Evolutionary conservation across 345 rosid species (phyloP).

Genomic region (Citrus australasica): DNA sequence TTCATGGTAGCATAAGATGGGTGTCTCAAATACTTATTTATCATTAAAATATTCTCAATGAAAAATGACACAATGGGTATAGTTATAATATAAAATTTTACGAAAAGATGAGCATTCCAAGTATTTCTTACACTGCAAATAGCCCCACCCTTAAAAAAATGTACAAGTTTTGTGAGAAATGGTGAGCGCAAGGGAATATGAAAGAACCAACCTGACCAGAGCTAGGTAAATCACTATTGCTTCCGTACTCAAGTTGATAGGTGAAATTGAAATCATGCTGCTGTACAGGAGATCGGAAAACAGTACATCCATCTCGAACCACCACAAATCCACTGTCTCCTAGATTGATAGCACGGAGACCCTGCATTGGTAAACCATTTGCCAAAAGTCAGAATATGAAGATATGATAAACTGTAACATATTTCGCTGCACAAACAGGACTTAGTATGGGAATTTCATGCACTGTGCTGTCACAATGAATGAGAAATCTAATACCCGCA

Average conservation of each 20-base stretch:
- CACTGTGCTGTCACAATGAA: neutral
- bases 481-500: neutral
- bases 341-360: constrained; percentile 73
- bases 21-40: too few relatives aligned
- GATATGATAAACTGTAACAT: neutral
- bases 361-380: constrained; percentile 32
- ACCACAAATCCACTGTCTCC: constrained; percentile 99
- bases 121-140: too few relatives aligned
- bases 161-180: neutral
- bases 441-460: neutral
- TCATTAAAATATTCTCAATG: too few relatives aligned
- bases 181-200: neutral
- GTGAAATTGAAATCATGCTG: constrained; percentile 96
- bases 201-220: constrained; percentile 67
- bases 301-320: constrained; percentile 86
- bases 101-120: too few relatives aligned
- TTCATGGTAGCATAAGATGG: too few relatives aligned
- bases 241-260: constrained; percentile 87
- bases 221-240: constrained; percentile 85
- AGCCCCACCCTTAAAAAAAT: too few relatives aligned
- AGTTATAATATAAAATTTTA: too few relatives aligned
- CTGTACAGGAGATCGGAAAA: constrained; percentile 92
- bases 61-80: too few relatives aligned
- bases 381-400: neutral
- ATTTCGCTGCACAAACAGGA: neutral